A percentile compares a stretch with the other conserved stretches of the same genome.
Conservation (phyloP, 257 asterid species). For the Nicotiana attenuata region DNA sequence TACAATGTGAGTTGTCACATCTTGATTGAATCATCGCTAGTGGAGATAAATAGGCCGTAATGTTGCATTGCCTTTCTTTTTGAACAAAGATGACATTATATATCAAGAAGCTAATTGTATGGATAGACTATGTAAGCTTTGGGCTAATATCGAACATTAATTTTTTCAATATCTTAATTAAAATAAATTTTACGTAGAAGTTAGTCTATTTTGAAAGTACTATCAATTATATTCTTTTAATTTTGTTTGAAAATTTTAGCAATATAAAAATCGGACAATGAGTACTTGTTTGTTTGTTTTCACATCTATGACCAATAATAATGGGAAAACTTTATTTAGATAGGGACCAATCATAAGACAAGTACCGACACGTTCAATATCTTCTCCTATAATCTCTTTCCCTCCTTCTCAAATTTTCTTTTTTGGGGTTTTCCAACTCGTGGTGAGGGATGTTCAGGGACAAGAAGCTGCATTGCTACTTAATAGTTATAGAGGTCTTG, state of each 20-base stretch:
- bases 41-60: too few relatives aligned
- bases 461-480: not conserved
- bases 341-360: not conserved
- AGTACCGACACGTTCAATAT: not conserved
- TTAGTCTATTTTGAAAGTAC: not conserved
- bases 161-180: not conserved
- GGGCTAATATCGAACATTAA: not conserved
- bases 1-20: too few relatives aligned
- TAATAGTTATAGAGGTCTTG: not conserved
- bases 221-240: too few relatives aligned
- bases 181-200: not conserved
- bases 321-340: not conserved
- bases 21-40: too few relatives aligned
- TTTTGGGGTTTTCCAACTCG: not conserved
- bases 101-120: too few relatives aligned
- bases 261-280: not conserved
- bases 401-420: not conserved
- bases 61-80: too few relatives aligned
- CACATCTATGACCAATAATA: not conserved
- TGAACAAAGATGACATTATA: too few relatives aligned
- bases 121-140: too few relatives aligned
- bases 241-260: too few relatives aligned
- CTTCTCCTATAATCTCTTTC: not conserved
- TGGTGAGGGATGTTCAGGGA: not conserved
- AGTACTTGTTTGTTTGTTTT: not conserved